A percentile compares a stretch with the other conserved stretches of the same genome.
Conservation (phyloP, 1,284 basidiomycete genomes). For the Ceratobasidium sp. region DNA sequence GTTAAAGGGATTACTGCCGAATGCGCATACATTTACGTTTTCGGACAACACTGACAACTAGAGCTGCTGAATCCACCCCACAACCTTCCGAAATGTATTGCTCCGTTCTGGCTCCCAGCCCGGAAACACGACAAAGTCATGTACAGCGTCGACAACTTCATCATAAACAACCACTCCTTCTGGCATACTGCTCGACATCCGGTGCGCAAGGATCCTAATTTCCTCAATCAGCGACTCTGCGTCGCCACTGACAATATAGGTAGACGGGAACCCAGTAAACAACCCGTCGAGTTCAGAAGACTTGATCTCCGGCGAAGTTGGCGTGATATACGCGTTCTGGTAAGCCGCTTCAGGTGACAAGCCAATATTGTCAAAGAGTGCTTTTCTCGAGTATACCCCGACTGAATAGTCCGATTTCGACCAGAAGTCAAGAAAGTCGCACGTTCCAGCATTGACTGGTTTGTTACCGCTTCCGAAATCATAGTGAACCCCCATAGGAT, state of each 20-base stretch:
- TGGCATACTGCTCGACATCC: slow-evolving; percentile 59
- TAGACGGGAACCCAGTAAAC: slow-evolving; percentile 64
- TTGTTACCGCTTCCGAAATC: slow-evolving; percentile 52
- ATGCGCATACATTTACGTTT: neutral
- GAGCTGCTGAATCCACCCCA: slow-evolving; percentile 6
- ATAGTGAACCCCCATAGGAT: slow-evolving; percentile 58
- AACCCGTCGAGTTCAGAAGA: too few species aligned
- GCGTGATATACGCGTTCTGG: too few species aligned
- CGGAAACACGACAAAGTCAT: slow-evolving; percentile 65
- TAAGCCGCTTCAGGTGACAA: too few species aligned
- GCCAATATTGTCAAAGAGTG: too few species aligned
- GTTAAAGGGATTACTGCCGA: neutral
- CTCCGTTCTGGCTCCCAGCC: slow-evolving; percentile 37
- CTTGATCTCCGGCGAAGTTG: too few species aligned
- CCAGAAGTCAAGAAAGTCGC: slow-evolving; percentile 56
- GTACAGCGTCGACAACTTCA: slow-evolving; percentile 66
- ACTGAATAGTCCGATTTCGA: slow-evolving; percentile 6
- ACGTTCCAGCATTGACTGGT: neutral
- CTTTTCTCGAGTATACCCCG: slow-evolving; percentile 3
- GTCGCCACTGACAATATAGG: slow-evolving; percentile 68
- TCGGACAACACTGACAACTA: neutral
- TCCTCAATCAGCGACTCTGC: slow-evolving; percentile 67
- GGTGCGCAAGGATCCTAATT: slow-evolving; percentile 61
- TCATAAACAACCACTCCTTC: slow-evolving; percentile 53
- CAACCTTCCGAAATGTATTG: slow-evolving; percentile 8